Evolutionary conservation across 2,329 filamentous ascomycete species (phyloP).

Genomic region (Curvularia sp.): DNA sequence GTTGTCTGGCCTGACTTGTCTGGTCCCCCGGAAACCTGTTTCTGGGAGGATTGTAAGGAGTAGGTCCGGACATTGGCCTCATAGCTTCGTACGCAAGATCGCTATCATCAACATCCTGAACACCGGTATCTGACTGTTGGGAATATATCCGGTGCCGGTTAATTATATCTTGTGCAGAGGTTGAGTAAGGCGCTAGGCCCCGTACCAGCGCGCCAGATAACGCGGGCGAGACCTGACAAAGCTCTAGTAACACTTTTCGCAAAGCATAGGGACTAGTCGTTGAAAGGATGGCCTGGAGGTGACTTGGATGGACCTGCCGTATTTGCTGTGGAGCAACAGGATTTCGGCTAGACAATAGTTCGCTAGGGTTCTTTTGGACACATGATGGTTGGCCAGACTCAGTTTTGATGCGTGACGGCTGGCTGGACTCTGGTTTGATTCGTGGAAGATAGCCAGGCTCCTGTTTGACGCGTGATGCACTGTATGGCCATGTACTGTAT

Average conservation of each 20-base stretch:
- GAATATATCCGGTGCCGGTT: slow-evolving; percentile 14
- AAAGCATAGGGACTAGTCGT: slow-evolving; percentile 30
- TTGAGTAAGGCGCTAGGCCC: slow-evolving; percentile 42
- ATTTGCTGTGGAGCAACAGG: slow-evolving; percentile 13
- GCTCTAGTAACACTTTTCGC: slow-evolving; percentile 33
- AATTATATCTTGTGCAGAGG: slow-evolving; percentile 34
- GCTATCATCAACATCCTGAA: slow-evolving; percentile 13
- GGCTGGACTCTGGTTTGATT: not conserved
- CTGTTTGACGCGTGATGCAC: slow-evolving; percentile 4
- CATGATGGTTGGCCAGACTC: not conserved
- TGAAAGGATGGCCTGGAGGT: slow-evolving; percentile 40
- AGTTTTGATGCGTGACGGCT: not conserved
- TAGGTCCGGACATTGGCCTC: slow-evolving; percentile 6
- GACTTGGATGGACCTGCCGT: slow-evolving; percentile 32
- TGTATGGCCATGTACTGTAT: slow-evolving; percentile 10
- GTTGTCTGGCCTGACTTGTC: not conserved
- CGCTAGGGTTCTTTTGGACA: slow-evolving; percentile 9
- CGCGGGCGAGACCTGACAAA: slow-evolving; percentile 44
- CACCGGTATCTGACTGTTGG: slow-evolving; percentile 1
- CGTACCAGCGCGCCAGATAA: slow-evolving; percentile 44
- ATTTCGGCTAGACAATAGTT: not conserved
- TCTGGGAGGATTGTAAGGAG: not conserved
- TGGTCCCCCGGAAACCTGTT: not conserved
- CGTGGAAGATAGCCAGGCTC: not conserved
- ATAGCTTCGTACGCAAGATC: slow-evolving; percentile 18